These are phyloP conservation scores for Ramularia endophylla DNA, from an alignment of 2,329 filamentous ascomycete genomes.

Conservation along the genomic window DNA sequence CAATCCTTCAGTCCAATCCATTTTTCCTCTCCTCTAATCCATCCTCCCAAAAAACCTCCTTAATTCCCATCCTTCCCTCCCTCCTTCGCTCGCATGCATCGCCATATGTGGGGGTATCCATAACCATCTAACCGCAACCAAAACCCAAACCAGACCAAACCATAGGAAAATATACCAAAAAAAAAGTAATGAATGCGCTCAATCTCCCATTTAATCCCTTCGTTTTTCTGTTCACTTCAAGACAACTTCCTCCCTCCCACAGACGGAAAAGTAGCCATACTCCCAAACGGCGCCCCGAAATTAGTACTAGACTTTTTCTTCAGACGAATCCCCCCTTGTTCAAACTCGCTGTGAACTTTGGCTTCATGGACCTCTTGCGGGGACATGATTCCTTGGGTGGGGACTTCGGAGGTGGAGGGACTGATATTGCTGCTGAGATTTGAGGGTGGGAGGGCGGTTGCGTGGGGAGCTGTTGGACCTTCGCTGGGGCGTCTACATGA, in stretches of 20 bases:
- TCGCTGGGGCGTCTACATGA: slow-evolving; percentile 3
- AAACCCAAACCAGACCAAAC: no score
- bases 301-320: slow-evolving; percentile 33
- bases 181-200: no score
- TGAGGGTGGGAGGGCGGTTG: slow-evolving; percentile 7
- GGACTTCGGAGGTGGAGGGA: slow-evolving; percentile 6
- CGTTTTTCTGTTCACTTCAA: no score
- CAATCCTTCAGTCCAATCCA: no score
- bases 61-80: no score
- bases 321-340: slow-evolving; percentile 31
- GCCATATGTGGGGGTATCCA: not conserved
- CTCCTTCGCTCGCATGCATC: not conserved
- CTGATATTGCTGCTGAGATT: slow-evolving; percentile 15
- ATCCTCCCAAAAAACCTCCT: slow-evolving; percentile 13
- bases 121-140: not conserved
- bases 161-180: no score
- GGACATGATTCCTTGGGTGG: slow-evolving; percentile 10
- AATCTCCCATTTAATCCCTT: no score
- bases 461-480: slow-evolving; percentile 10
- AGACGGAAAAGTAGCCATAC: slow-evolving; percentile 27
- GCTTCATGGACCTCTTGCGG: slow-evolving; percentile 22
- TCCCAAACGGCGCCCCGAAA: slow-evolving; percentile 33
- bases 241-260: no score
- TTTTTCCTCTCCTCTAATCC: no score
- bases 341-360: slow-evolving; percentile 23